Base-by-base conservation (phyloP, 805 yeast genomes). In the Jamesozyma gamospora region DNA sequence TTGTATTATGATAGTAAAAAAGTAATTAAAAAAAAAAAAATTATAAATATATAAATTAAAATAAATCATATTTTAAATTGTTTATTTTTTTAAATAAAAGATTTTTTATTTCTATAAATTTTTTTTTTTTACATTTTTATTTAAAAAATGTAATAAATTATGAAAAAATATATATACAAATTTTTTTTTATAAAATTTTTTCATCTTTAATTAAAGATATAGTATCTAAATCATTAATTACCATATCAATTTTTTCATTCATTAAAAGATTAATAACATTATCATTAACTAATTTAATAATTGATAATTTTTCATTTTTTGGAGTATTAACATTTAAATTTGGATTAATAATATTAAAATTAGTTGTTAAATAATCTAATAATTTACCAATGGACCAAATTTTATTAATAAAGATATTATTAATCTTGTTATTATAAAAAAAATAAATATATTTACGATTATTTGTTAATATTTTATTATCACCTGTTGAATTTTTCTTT, bases 351-450 rank as follows among this genome's bases (percentile, higher is more conserved):
- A 58, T 52, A 26, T 47, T 41, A 28, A 56, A 41, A 34, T 44
- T 46, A n/a, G 40, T 33, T 1, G 63, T 58, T 15, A 58, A 32
- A 36, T 43, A 54, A 41, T 60, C 64, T 25, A 60, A 39, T 4
- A 51, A 56, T 30, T 59, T 51, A 1, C 64, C 64, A 2, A 57
- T 40, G 10, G 63, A 59, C 63, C 64, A 57, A 3, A 50, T 39
- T 39, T 54, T 58, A 41, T 58, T 57, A 11, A 56, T 42, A 39
- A 37, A 60, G 4, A 60, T 21, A 1, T 40, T 31, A 4, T 31
- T 42, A 3, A 46, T 41, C 13, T 48, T 46, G 14, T 36, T 32
- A 14, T 40, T 43, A 1, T 36, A 30, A 28, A 41, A 44, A 15
- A 32, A 33, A 41, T 47, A 48, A 1, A 55, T 37, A 37, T 59